Base-by-base conservation (phyloP, 345 rosid genomes). In the Clausena lansium region DNA sequence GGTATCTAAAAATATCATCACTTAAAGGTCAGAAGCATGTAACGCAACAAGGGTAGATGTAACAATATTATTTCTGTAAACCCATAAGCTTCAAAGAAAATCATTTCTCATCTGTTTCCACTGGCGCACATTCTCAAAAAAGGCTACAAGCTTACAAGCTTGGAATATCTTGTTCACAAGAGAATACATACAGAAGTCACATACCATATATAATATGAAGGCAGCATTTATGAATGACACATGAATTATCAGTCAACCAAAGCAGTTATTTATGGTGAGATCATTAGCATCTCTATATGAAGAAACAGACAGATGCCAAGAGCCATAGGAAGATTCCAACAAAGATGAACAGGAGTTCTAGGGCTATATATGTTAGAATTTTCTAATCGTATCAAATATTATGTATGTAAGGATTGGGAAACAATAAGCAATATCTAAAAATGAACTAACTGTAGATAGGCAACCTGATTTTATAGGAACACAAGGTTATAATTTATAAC, bases 1-100 rank as follows among this genome's bases (percentile, higher is more conserved):
- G 28, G 97, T 96, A 88, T 96, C 98, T 95, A 78, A 81, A 74
- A 57, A 76, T 64, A 72, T 17, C 52, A 76, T 32, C 71, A 30
- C 24, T n/a, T 57, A 47, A 22, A 57, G 52, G 45, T n/a, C 57
- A 62, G 28, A 25, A 61, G 70, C 9, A 72, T 24, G 67, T 50
- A 76, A 38, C 54, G 19, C 65, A 22, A 52, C 22, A 22, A 22
- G 7, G 11, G 47, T 7, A 36, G 76, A 73, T 28, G 52, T 73
- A 7, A 58, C 22, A 11, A 36, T 33, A 30, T 2, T 14, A 33
- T 36, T 2, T n/a, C 27, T 9, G 24, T 9, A 35, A 59, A n/a
- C 7, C 47, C 33, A 35, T 58, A 19, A 58, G 67, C 33, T 35
- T 25, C 14, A 41, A 5, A 72, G 7, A 35, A n/a, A 58, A 22